Evolutionary conservation across 2,329 filamentous ascomycete species (phyloP).

Genomic region (Talaromyces verruculosus): DNA sequence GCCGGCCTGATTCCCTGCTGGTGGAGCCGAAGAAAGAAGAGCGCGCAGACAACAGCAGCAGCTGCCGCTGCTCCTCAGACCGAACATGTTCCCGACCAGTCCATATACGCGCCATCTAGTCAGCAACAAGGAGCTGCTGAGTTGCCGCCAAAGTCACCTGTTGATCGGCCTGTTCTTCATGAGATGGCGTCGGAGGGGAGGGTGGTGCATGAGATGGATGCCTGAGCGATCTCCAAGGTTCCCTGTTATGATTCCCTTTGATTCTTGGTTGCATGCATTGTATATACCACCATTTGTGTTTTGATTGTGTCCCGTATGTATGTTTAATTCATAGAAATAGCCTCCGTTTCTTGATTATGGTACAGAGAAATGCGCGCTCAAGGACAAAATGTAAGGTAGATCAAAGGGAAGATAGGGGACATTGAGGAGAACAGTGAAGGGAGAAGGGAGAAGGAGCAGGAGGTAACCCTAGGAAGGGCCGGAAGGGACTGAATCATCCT

Average conservation of each 20-base stretch:
- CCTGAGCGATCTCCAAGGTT: neutral
- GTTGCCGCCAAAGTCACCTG: neutral
- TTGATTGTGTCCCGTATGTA: neutral
- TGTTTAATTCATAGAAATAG: neutral
- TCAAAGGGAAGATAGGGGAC: neutral
- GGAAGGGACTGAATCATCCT: neutral
- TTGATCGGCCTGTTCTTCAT: neutral
- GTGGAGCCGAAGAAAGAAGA: conserved; percentile 13
- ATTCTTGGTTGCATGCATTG: neutral
- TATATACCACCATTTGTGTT: neutral
- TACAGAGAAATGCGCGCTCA: neutral
- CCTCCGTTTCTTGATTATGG: neutral
- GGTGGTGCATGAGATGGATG: conserved; percentile 9
- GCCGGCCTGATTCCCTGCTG: conserved; percentile 6
- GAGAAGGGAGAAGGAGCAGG: neutral
- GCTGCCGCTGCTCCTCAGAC: neutral
- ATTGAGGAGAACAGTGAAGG: neutral
- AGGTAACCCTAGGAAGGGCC: neutral
- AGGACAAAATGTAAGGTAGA: neutral
- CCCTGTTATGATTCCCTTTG: neutral
- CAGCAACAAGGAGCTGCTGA: neutral
- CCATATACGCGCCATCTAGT: neutral
- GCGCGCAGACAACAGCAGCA: neutral
- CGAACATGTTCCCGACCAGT: neutral
- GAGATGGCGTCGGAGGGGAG: neutral